phyloP scores from a whole-genome alignment of 2,329 filamentous ascomycete species.

The Diaporthe sp. region DNA sequence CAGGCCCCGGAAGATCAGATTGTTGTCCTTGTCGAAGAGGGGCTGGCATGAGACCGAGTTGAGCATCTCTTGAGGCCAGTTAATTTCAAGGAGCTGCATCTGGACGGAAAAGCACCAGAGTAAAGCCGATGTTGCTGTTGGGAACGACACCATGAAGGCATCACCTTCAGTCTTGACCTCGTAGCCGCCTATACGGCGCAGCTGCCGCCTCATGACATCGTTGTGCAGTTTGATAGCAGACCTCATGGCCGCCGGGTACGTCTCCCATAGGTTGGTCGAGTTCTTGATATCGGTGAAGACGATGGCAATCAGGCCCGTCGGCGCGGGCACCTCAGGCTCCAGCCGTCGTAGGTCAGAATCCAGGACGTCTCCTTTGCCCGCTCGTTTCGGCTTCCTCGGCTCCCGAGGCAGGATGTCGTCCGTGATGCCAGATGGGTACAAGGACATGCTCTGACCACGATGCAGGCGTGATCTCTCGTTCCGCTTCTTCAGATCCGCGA shows the following conservation, averaged over 20 bases:
- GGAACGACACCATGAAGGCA: slow-evolving; percentile 99
- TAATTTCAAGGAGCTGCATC: slow-evolving; percentile 84
- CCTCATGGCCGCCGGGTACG: slow-evolving; percentile 93
- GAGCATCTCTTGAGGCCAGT: slow-evolving; percentile 93
- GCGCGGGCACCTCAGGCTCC: slow-evolving; percentile 90
- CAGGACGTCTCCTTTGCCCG: slow-evolving; percentile 67
- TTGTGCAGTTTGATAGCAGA: slow-evolving; percentile 98
- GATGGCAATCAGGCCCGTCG: slow-evolving; percentile 89
- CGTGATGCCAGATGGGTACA: slow-evolving; percentile 79
- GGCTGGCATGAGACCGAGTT: slow-evolving; percentile 87
- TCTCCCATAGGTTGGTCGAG: slow-evolving; percentile 96
- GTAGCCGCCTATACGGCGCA: slow-evolving; percentile 94
- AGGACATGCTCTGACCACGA: slow-evolving; percentile 85
- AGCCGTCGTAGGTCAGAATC: slow-evolving; percentile 90
- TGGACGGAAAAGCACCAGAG: slow-evolving; percentile 98
- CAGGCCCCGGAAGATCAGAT: slow-evolving; percentile 90
- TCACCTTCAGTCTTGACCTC: slow-evolving; percentile 99
- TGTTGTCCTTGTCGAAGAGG: slow-evolving; percentile 83
- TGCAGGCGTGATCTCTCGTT: slow-evolving; percentile 77
- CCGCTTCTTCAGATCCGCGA: slow-evolving; percentile 88
- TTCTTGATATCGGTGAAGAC: slow-evolving; percentile 99
- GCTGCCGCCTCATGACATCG: slow-evolving; percentile 92
- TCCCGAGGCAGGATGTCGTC: slow-evolving; percentile 76
- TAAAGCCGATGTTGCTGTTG: slow-evolving; percentile 91
- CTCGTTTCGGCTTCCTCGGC: slow-evolving; percentile 61